Base-by-base conservation (phyloP, 208 protist species). In the Crithidia sp. region DNA sequence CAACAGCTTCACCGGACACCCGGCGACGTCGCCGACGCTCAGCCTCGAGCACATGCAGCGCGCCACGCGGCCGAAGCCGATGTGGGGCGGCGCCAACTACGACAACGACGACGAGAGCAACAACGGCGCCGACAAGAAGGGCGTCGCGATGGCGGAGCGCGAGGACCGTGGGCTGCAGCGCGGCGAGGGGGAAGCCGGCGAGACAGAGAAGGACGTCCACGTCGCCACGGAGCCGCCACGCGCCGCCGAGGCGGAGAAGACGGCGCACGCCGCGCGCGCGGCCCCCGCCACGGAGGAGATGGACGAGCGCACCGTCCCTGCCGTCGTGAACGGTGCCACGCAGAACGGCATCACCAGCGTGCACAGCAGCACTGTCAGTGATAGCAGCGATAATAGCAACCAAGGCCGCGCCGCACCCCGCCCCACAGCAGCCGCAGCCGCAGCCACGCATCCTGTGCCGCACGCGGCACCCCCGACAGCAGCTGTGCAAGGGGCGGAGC, bases 21-120 rank as follows among this genome's bases (percentile, higher is more conserved):
- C 77, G 8, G 39, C 41, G 17, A 56, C 47, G 36, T 70, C 74
- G 43, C 28, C 62, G 0, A 71, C 65, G 8, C 52, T 36, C 12
- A 58, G 50, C 39, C 66, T 71, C 14, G 64, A 76, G 44, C 64
- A 68, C 43, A 47, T 66, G 65, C 71, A 77, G 77, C 70, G 61
- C 41, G 47, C 55, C 4, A 63, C 41, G 37, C 65, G 67, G 56
- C 77, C 77, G 10, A 74, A 77, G 61, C 67, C 71, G 44, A 72
- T 82, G 65, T 74, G 77, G 71, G 53, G 62, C 28, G 79, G 60
- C 0, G 65, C 57, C 2, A 77, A 75, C 77, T 73, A 77, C 66
- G 77, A 83, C 69, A 84, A 87, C 61, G 75, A 87, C 71, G 79
- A 87, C 56, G 62, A 82, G 41, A 79, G 60, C 47, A 72, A 67